Evolutionary conservation across 371 early-diverging fungal species (phyloP).

Genomic region (Batkoa obscura): DNA sequence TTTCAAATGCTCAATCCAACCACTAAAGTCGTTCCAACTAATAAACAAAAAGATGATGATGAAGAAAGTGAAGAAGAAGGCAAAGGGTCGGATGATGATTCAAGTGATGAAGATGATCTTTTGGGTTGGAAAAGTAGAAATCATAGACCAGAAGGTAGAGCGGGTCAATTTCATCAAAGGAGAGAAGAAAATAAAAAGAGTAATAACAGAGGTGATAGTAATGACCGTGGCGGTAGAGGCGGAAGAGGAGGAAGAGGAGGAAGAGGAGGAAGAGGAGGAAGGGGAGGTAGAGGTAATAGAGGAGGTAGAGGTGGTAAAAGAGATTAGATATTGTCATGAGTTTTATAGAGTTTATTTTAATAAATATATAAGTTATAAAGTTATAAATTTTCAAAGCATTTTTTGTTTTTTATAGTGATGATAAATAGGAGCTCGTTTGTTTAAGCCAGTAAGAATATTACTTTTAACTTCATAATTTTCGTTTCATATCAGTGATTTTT

Average conservation of each 20-base stretch:
- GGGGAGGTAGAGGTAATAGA: background rate
- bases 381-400: too few species aligned
- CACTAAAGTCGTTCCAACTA: background rate
- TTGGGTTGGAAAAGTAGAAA: too few species aligned
- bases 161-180: background rate
- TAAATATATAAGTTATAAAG: too few species aligned
- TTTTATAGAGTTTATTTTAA: background rate
- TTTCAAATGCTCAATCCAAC: conserved; percentile 65
- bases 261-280: background rate
- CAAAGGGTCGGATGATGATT: conserved; percentile 7
- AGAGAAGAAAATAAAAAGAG: background rate
- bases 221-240: background rate
- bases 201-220: background rate
- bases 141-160: background rate
- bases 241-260: background rate
- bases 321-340: background rate
- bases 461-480: too few species aligned
- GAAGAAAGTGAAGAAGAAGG: conserved; percentile 9
- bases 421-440: too few species aligned
- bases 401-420: too few species aligned
- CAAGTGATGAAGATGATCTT: background rate
- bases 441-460: too few species aligned
- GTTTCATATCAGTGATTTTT: too few species aligned
- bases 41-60: background rate
- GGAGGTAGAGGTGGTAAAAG: background rate